These are phyloP conservation scores for Grammothele lineata DNA, from an alignment of 768 basidiomycete species.

Conservation along the genomic window DNA sequence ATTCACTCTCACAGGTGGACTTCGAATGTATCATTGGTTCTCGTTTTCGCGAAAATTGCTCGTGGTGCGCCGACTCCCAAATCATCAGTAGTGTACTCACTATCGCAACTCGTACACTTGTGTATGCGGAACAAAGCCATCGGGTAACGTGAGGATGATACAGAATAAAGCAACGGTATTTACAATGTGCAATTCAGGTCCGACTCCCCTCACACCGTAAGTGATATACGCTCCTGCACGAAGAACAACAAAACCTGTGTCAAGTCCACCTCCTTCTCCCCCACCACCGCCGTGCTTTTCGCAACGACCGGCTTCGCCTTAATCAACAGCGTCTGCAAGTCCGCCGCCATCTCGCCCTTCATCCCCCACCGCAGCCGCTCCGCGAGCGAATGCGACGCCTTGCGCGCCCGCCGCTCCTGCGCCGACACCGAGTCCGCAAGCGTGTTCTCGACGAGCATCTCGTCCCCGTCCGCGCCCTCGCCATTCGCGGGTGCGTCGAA, in stretches of 20 bases:
- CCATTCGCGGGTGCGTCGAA: slow-evolving; percentile 43
- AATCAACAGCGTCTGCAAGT: slow-evolving; percentile 60
- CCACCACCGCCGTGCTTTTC: slow-evolving; percentile 50
- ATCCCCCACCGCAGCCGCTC: slow-evolving; percentile 69
- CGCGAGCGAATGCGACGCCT: slow-evolving; percentile 48
- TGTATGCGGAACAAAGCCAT: too few relatives aligned
- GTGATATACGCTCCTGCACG: slow-evolving; percentile 57
- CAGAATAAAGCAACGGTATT: too few relatives aligned
- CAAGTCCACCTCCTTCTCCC: slow-evolving; percentile 45
- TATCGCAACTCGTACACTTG: too few relatives aligned
- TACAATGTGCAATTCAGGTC: too few relatives aligned
- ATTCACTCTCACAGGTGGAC: too few relatives aligned
- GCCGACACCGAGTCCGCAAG: slow-evolving; percentile 9
- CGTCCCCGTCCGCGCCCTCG: slow-evolving; percentile 47
- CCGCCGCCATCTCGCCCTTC: slow-evolving; percentile 76
- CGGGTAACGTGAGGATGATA: too few relatives aligned
- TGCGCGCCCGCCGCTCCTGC: slow-evolving; percentile 41
- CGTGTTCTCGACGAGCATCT: slow-evolving; percentile 18
- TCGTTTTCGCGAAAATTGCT: too few relatives aligned
- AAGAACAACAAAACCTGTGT: slow-evolving; percentile 59
- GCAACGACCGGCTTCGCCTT: slow-evolving; percentile 61
- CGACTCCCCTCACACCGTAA: too few relatives aligned
- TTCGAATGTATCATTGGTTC: too few relatives aligned
- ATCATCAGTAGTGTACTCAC: too few relatives aligned
- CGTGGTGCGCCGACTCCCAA: too few relatives aligned